Evolutionary conservation across 331 rosid species (phyloP), one percentile per base, ranked within the genome.

Genomic region (Rosa hybrid): DNA sequence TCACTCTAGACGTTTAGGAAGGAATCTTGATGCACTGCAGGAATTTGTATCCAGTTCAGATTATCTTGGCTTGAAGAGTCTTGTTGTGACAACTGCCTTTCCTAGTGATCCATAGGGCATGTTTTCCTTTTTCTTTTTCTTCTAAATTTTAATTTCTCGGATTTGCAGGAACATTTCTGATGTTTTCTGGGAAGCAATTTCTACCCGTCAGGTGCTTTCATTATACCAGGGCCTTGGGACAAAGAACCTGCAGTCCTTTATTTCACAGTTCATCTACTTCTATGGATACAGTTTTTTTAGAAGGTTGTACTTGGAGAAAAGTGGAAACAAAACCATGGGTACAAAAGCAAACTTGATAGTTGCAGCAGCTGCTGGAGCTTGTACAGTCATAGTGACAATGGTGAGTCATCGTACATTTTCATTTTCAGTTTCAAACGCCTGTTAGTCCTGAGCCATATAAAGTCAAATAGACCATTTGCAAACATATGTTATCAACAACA

Each of bases 211-310:
- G 49, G 92, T 89, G 86, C 89, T 94, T 80, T 95, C 99, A 4
- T 78, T 93, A 80, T 95, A 88, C 86, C 98, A 95, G 83, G 99
- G 99, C 77, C 93, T 95, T 78, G 97, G 98, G 84, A 90, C 96
- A n/a, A 93, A 95, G 89, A 91, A 95, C 46, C 80, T 95, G 48
- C 98, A 91, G 84, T 89, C 98, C 75, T 95, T 90, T 74, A 72
- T 95, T 68, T 93, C 97, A 0, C 89, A 88, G 0, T 95, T 93
- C 83, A 71, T 93, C 59, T 95, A 95, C 87, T 95, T 95, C 93
- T 95, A 95, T 78, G 98, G 99, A 80, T 95, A 95, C 85, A 91
- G 96, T 87, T 91, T 91, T 87, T 88, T 90, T 81, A 93, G 86
- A 83, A 91, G 86, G 87, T 78, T 95, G 62, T 91, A 93, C 88